Evolutionary conservation across 208 protist genomes (phyloP).

Genomic region (Crithidia bombi): DNA sequence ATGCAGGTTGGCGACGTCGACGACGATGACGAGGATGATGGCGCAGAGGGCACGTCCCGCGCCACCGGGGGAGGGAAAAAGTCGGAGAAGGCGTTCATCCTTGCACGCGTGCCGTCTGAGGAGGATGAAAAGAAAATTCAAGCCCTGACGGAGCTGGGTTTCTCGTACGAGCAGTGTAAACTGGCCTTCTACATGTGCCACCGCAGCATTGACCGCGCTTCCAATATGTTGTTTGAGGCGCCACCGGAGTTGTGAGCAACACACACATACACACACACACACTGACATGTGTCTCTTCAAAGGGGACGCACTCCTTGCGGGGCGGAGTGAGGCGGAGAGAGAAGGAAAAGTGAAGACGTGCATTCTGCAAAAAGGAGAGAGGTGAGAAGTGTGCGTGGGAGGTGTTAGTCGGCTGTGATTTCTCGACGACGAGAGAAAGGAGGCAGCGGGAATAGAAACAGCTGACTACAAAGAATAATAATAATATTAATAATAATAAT

Average conservation of each 20-base stretch:
- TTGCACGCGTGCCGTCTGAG: conserved; percentile 63
- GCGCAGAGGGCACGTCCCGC: conserved; percentile 31
- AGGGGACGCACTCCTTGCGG: not conserved
- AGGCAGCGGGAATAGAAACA: no score
- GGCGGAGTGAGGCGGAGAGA: conserved; percentile 1
- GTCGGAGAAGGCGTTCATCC: conserved; percentile 48
- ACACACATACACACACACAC: not conserved
- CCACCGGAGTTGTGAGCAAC: conserved; percentile 68
- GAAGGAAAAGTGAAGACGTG: no score
- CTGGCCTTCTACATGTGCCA: conserved; percentile 81
- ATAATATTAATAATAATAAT: no score
- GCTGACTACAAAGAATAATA: no score
- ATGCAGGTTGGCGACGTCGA: conserved; percentile 36
- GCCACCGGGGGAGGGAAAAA: conserved; percentile 8
- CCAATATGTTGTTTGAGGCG: conserved; percentile 88
- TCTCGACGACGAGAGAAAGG: no score
- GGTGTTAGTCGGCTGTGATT: no score
- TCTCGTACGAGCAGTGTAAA: conserved; percentile 84
- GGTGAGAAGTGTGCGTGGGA: no score
- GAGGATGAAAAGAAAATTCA: conserved; percentile 90
- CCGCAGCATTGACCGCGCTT: conserved; percentile 81
- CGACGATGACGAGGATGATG: conserved; percentile 14
- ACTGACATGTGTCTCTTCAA: no score
- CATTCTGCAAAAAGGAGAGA: no score
- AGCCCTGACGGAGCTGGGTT: conserved; percentile 79